Evolutionary conservation across 768 basidiomycete genomes (phyloP).

Genomic region (Austroboletus eburneus): DNA sequence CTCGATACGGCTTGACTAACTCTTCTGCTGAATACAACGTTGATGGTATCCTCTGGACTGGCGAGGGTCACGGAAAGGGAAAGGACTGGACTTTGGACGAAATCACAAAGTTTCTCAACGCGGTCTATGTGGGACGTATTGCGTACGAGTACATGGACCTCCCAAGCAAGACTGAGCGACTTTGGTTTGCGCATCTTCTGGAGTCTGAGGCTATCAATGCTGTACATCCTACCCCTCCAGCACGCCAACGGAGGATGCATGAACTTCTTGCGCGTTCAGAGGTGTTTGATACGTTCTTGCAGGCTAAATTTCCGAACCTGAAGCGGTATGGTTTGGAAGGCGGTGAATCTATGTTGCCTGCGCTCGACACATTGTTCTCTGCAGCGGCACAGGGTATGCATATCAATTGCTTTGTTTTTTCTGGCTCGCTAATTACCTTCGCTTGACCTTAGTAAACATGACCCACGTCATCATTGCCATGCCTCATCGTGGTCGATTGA

Average conservation of each 20-base stretch:
- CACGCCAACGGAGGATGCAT: conserved; percentile 56
- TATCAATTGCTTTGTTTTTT: background rate
- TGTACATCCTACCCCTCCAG: conserved; percentile 26
- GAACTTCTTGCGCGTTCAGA: conserved; percentile 70
- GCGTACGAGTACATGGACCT: conserved; percentile 94
- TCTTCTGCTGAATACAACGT: conserved; percentile 56
- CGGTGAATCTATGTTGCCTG: conserved; percentile 91
- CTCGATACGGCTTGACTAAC: conserved; percentile 69
- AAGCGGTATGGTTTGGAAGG: conserved; percentile 89
- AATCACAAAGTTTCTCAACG: conserved; percentile 65
- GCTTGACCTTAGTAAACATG: conserved; percentile 48
- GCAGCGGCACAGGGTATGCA: conserved; percentile 54
- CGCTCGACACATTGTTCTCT: conserved; percentile 72
- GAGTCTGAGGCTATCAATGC: conserved; percentile 47
- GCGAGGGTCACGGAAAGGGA: conserved; percentile 19
- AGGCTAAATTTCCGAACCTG: conserved; percentile 84
- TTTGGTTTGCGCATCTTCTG: conserved; percentile 86
- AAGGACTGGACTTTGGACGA: conserved; percentile 64
- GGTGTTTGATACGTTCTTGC: conserved; percentile 79
- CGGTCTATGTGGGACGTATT: conserved; percentile 78
- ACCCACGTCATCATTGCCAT: conserved; percentile 75
- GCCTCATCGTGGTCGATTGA: conserved; percentile 86
- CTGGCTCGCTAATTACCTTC: background rate
- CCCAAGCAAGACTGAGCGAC: conserved; percentile 75
- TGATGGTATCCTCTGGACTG: conserved; percentile 79